Evolutionary conservation across 164 flowering plant species (phyloP).

Genomic region (Vitis riparia): DNA sequence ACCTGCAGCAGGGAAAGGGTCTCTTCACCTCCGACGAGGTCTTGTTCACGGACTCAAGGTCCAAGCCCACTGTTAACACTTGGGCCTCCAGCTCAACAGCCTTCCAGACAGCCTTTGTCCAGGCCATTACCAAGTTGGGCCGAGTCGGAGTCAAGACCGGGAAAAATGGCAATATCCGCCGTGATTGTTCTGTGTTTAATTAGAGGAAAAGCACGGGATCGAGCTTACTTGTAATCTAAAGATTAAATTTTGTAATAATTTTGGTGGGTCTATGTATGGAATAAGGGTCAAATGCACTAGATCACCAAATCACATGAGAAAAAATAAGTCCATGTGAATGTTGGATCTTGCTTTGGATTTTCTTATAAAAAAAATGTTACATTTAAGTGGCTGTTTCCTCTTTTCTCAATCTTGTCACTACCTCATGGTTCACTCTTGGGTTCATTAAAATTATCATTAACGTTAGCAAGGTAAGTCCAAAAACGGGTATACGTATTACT

Average conservation of each 20-base stretch:
- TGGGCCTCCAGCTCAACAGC: slow-evolving; percentile 54
- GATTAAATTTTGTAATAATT: neutral
- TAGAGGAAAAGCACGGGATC: neutral
- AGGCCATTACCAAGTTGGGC: slow-evolving; percentile 81
- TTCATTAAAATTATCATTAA: too few relatives aligned
- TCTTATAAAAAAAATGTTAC: too few relatives aligned
- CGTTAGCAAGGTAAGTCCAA: too few relatives aligned
- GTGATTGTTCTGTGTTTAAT: slow-evolving; percentile 31
- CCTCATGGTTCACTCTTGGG: too few relatives aligned
- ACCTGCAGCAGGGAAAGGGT: slow-evolving; percentile 66
- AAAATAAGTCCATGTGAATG: too few relatives aligned
- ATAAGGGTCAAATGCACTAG: neutral
- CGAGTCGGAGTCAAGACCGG: slow-evolving; percentile 56
- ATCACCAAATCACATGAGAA: too few relatives aligned
- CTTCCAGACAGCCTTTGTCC: slow-evolving; percentile 56
- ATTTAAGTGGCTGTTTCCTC: too few relatives aligned
- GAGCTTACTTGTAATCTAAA: neutral
- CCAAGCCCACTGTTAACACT: slow-evolving; percentile 48
- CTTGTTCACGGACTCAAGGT: slow-evolving; percentile 56
- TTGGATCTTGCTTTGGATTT: too few relatives aligned
- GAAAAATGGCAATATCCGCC: slow-evolving; percentile 35
- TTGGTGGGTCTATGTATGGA: neutral
- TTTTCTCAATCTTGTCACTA: too few relatives aligned
- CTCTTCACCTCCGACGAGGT: slow-evolving; percentile 85
- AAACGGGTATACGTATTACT: too few relatives aligned